phyloP scores from a whole-genome alignment of 805 yeast genomes.

The Hanseniaspora clermontiae region DNA sequence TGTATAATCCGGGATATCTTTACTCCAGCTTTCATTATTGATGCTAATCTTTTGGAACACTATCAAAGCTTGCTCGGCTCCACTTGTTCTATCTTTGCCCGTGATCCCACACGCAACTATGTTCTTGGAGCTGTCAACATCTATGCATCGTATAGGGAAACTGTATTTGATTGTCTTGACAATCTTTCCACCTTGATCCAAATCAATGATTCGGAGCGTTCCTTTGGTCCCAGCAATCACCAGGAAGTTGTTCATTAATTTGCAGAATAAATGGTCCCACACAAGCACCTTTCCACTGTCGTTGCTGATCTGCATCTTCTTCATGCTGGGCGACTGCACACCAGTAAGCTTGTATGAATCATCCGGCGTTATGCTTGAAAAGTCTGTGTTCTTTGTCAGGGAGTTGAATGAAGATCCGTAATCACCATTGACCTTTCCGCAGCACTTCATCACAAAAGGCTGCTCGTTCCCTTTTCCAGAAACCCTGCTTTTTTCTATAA shows the following conservation, averaged over 20 bases:
- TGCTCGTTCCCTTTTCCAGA: constrained; percentile 24
- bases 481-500: constrained; percentile 34
- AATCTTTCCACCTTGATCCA: constrained; percentile 44
- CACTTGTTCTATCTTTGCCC: constrained; percentile 57
- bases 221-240: constrained; percentile 65
- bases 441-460: constrained; percentile 46
- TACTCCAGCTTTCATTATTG: constrained; percentile 8
- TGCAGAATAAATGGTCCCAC: constrained; percentile 53
- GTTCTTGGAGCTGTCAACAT: constrained; percentile 51
- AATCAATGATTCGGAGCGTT: constrained; percentile 50
- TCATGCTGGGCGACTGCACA: not conserved
- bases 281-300: constrained; percentile 18
- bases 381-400: constrained; percentile 23
- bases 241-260: constrained; percentile 43
- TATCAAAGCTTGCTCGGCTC: constrained; percentile 64
- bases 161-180: constrained; percentile 56
- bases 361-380: constrained; percentile 15
- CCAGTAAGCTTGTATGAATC: constrained; percentile 1
- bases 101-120: constrained; percentile 71
- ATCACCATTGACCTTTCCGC: constrained; percentile 60
- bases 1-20: constrained; percentile 26
- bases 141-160: constrained; percentile 69
- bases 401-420: constrained; percentile 41
- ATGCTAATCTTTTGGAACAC: constrained; percentile 37
- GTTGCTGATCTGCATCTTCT: constrained; percentile 3